Base-by-base conservation (phyloP, 352 stramenopile genomes). In the Blastocystis sp. region DNA sequence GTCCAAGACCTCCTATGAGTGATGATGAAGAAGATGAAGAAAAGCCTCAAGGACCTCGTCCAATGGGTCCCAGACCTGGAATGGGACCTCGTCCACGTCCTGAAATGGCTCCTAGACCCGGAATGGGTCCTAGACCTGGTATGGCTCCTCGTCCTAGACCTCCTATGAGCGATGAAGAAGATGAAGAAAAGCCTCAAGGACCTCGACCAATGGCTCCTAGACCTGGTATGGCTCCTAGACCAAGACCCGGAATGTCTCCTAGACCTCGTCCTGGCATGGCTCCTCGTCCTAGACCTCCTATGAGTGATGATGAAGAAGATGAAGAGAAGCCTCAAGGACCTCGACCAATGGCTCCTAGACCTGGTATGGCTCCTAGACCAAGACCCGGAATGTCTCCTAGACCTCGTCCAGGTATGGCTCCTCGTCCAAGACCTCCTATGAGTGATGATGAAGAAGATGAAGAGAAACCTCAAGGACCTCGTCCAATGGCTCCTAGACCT, bases 201-300 rank as follows among this genome's bases (percentile, higher is more conserved):
- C 51, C 42, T 42, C 73, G 42, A 1, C 42, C 42, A 22, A 84
- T 84, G 73, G 48, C 24, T 19, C 73, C 73, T 30, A 33, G 73
- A 54, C 73, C 73, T 13, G 48, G 73, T 44, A 60, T 66, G 70
- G 70, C 48, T 44, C 70, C 70, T 7, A 40, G 70, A 30, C 70
- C 70, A 66, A 48, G 70, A 53, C 73, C 73, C 27, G 73, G 73
- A 62, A 84, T 84, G 73, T 40, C 17, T 44, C 53, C 73, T 30
- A 64, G 73, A 60, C 73, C 73, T 35, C 51, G 73, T 54, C 73
- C 73, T 22, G 51, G 53, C 6, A 66, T 68, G 51, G 53, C 48
- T n/a, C 73, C 70, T 64, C 40, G 35, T 64, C 44, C 42, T 54
- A 27, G 73, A 40, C 73, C 73, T 78, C 66, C 33, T 33, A 42